These are phyloP conservation scores for Barbatosphaeria neglecta DNA, from an alignment of 495 filamentous ascomycete species.

Conservation along the genomic window DNA sequence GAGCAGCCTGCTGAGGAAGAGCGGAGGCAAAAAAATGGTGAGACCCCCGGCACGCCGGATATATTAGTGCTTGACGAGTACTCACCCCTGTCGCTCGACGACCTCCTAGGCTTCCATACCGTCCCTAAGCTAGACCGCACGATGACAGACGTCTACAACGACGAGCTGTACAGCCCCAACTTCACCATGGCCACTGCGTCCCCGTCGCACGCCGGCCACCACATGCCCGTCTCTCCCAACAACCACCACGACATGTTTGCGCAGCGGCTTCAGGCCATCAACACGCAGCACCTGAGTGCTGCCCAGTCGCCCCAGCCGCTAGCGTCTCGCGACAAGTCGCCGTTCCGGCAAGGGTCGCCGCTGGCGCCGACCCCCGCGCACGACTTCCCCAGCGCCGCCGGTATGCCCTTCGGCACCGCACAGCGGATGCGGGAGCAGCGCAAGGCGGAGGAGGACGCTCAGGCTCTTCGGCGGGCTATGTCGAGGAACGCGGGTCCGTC, in stretches of 20 bases:
- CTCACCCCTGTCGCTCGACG: slow-evolving; percentile 24
- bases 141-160: slow-evolving; percentile 72
- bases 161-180: slow-evolving; percentile 72
- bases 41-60: slow-evolving; percentile 27
- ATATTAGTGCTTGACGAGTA: slow-evolving; percentile 37
- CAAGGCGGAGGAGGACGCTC: slow-evolving; percentile 47
- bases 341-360: slow-evolving; percentile 69
- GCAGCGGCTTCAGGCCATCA: slow-evolving; percentile 67
- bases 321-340: slow-evolving; percentile 61
- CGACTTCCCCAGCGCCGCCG: slow-evolving; percentile 20
- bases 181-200: slow-evolving; percentile 43
- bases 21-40: slow-evolving; percentile 35
- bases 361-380: slow-evolving; percentile 40
- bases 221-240: slow-evolving; percentile 39
- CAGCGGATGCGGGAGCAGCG: slow-evolving; percentile 47
- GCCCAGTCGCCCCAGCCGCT: slow-evolving; percentile 33
- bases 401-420: slow-evolving; percentile 41
- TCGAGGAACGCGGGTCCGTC: slow-evolving; percentile 25
- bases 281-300: slow-evolving; percentile 57
- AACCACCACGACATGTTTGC: slow-evolving; percentile 59
- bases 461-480: slow-evolving; percentile 40
- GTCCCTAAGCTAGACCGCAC: slow-evolving; percentile 77
- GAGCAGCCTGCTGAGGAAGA: slow-evolving; percentile 36
- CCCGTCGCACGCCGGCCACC: slow-evolving; percentile 17
- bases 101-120: slow-evolving; percentile 37